phyloP scores from a whole-genome alignment of 495 filamentous ascomycete species.

The Talaromyces trachyspermus region DNA sequence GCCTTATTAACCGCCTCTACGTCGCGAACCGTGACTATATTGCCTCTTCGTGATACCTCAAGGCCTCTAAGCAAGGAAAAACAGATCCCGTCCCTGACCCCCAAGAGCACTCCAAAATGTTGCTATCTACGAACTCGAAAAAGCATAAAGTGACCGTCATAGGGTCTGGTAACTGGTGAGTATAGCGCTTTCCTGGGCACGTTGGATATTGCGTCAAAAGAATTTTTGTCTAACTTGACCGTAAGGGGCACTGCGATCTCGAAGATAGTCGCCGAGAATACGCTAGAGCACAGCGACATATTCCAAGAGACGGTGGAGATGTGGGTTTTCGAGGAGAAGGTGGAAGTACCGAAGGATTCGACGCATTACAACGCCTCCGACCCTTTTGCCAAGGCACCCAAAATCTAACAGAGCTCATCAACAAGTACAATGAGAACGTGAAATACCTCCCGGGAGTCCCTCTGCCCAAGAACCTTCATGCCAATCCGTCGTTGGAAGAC shows the following conservation, averaged over 20 bases:
- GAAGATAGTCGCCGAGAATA: conserved; percentile 94
- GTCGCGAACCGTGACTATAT: not conserved
- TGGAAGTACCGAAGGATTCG: conserved; percentile 59
- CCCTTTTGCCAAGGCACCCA: conserved; percentile 53
- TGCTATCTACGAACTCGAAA: conserved; percentile 39
- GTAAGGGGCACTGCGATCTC: conserved; percentile 87
- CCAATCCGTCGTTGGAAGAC: conserved; percentile 79
- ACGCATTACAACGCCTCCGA: conserved; percentile 51
- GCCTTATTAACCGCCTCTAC: not conserved
- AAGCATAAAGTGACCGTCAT: conserved; percentile 94
- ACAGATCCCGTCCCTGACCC: too few species aligned
- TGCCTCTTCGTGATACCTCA: not conserved
- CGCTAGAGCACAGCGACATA: conserved; percentile 61
- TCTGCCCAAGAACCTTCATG: conserved; percentile 80
- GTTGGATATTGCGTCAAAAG: conserved; percentile 8
- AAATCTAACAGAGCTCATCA: conserved; percentile 88
- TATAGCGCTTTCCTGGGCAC: too few species aligned
- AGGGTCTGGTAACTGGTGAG: conserved; percentile 93
- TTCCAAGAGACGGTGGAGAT: conserved; percentile 91
- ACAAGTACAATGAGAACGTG: conserved; percentile 87
- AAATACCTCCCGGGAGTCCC: conserved; percentile 87
- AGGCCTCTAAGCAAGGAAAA: too few species aligned
- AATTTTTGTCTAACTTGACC: not conserved
- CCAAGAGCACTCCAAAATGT: conserved; percentile 11
- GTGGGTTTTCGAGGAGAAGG: conserved; percentile 93